Conservation (phyloP, 2,329 filamentous ascomycete species). For the Ophiostoma australiae region DNA sequence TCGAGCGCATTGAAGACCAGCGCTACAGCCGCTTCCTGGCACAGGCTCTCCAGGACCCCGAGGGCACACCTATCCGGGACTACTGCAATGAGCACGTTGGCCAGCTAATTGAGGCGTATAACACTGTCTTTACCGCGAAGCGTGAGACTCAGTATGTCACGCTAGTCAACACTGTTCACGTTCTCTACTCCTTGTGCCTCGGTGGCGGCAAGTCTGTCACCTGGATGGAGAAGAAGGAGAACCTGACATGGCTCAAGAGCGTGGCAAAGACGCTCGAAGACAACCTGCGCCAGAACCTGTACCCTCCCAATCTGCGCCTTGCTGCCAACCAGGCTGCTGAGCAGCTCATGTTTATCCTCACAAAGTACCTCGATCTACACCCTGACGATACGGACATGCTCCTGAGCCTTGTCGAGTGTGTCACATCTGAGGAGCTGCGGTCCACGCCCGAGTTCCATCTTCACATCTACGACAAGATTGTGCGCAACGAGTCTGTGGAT, state of each 20-base stretch:
- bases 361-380: conserved; percentile 69
- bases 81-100: conserved; percentile 70
- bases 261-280: conserved; percentile 75
- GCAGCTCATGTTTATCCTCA: conserved; percentile 79
- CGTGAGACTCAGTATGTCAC: conserved; percentile 65
- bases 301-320: conserved; percentile 69
- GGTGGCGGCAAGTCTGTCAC: conserved; percentile 36
- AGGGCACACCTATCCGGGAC: conserved; percentile 69
- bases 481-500: conserved; percentile 76
- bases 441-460: conserved; percentile 67
- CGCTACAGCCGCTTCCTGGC: conserved; percentile 87
- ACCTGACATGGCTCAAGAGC: conserved; percentile 55
- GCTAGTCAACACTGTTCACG: conserved; percentile 81
- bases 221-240: conserved; percentile 72
- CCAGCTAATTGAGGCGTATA: conserved; percentile 62
- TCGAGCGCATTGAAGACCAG: conserved; percentile 74
- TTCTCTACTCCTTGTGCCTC: conserved; percentile 68
- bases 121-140: conserved; percentile 58
- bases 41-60: conserved; percentile 72
- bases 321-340: conserved; percentile 85
- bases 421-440: conserved; percentile 79
- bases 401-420: conserved; percentile 75
- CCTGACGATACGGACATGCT: conserved; percentile 76
- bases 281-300: conserved; percentile 63
- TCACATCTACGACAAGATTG: conserved; percentile 80